A percentile compares a stretch with the other conserved stretches of the same genome.
Conservation (phyloP, 257 asterid species). For the Lycium ferocissimum region DNA sequence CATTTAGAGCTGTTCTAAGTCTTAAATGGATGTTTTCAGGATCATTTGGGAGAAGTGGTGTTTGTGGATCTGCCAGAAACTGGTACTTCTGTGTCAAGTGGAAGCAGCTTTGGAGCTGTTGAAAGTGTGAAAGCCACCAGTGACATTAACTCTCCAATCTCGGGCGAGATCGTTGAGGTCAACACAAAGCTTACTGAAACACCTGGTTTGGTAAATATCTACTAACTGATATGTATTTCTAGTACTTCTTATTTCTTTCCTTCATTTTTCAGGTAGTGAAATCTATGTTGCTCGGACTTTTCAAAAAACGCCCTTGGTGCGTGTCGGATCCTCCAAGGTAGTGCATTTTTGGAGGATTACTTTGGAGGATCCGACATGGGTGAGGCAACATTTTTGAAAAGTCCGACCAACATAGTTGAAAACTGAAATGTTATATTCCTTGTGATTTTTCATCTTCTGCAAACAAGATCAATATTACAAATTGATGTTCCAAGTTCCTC, state of each 20-base stretch:
- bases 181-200: conserved; percentile 67
- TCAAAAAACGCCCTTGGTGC: neutral
- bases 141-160: conserved; percentile 82
- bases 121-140: conserved; percentile 98
- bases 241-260: neutral
- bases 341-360: neutral
- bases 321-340: neutral
- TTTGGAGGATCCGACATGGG: neutral
- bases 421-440: neutral
- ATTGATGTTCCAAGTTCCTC: neutral
- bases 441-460: neutral
- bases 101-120: conserved; percentile 66
- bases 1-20: neutral
- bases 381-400: neutral
- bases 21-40: conserved; percentile 47
- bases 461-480: conserved; percentile 64
- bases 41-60: conserved; percentile 91
- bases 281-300: neutral
- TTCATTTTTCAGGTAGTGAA: neutral
- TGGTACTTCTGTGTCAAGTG: conserved; percentile 57
- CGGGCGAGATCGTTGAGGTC: conserved; percentile 83
- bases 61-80: conserved; percentile 83
- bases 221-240: neutral
- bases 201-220: conserved; percentile 72
- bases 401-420: neutral